A percentile compares a stretch with the other conserved stretches of the same genome.
Evolutionary conservation across 352 stramenopile species (phyloP).

Genomic region (Phytophthora aleatoria): DNA sequence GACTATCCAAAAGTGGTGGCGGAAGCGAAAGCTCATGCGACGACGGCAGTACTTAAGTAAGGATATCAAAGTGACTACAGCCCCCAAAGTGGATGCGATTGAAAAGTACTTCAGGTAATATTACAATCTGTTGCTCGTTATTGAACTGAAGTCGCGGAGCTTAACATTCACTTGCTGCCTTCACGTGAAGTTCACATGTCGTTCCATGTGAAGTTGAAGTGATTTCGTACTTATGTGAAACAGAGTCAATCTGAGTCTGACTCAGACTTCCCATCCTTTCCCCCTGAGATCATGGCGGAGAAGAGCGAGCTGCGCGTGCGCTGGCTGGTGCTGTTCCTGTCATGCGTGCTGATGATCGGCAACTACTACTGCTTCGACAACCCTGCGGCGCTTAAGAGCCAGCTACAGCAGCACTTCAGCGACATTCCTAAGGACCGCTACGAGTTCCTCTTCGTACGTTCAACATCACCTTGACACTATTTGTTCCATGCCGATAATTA

Average conservation of each 20-base stretch:
- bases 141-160: too few species aligned
- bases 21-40: slow-evolving; percentile 15
- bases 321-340: slow-evolving; percentile 88
- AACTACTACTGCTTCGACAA: slow-evolving; percentile 94
- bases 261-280: slow-evolving; percentile 8
- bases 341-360: slow-evolving; percentile 89
- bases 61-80: neutral
- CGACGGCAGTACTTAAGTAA: neutral
- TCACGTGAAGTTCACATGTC: too few species aligned
- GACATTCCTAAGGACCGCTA: slow-evolving; percentile 74
- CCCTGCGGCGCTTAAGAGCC: slow-evolving; percentile 85
- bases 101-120: neutral
- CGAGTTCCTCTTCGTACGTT: slow-evolving; percentile 82
- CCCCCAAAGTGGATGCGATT: neutral
- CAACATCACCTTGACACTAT: neutral
- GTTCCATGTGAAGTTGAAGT: slow-evolving; percentile 1
- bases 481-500: neutral
- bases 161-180: too few species aligned
- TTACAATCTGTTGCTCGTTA: too few species aligned
- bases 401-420: slow-evolving; percentile 87
- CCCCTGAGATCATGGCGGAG: slow-evolving; percentile 38
- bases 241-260: slow-evolving; percentile 16
- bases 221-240: slow-evolving; percentile 25
- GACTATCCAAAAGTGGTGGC: slow-evolving; percentile 67
- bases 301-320: slow-evolving; percentile 78